Conservation (phyloP, 1,284 basidiomycete genomes). For the Paramarasmius palmivorus region DNA sequence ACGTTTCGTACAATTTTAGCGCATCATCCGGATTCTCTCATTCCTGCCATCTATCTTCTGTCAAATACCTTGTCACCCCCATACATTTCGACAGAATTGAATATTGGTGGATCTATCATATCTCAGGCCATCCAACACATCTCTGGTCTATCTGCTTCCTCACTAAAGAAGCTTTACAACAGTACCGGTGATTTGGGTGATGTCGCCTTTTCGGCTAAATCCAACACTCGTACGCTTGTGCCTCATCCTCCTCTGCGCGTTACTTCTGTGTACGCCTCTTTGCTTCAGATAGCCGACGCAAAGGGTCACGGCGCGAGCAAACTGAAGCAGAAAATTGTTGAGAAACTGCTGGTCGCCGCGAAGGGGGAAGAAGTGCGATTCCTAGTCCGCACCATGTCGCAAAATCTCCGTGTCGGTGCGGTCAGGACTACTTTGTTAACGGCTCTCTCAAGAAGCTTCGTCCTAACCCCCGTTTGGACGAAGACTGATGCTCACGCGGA, state of each 20-base stretch:
- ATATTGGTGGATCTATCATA: slow-evolving; percentile 76
- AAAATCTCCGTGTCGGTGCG: slow-evolving; percentile 86
- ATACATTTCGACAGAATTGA: slow-evolving; percentile 75
- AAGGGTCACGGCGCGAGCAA: slow-evolving; percentile 78
- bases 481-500: slow-evolving; percentile 33
- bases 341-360: slow-evolving; percentile 81
- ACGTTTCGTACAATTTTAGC: slow-evolving; percentile 69
- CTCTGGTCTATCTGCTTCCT: slow-evolving; percentile 71
- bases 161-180: slow-evolving; percentile 68
- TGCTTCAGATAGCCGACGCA: slow-evolving; percentile 64
- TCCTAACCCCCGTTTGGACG: slow-evolving; percentile 64
- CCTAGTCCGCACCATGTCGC: slow-evolving; percentile 78
- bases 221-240: slow-evolving; percentile 74
- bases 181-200: slow-evolving; percentile 79
- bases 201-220: slow-evolving; percentile 83
- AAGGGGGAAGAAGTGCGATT: slow-evolving; percentile 88
- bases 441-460: slow-evolving; percentile 64
- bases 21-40: slow-evolving; percentile 70
- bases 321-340: slow-evolving; percentile 78
- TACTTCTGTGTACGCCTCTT: slow-evolving; percentile 61
- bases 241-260: slow-evolving; percentile 73
- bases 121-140: slow-evolving; percentile 82
- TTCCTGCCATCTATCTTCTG: slow-evolving; percentile 86
- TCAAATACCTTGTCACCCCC: slow-evolving; percentile 86
- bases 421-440: slow-evolving; percentile 84